These are phyloP conservation scores for Choanephora cucurbitarum DNA, from an alignment of 371 early-diverging fungal species.

Conservation along the genomic window DNA sequence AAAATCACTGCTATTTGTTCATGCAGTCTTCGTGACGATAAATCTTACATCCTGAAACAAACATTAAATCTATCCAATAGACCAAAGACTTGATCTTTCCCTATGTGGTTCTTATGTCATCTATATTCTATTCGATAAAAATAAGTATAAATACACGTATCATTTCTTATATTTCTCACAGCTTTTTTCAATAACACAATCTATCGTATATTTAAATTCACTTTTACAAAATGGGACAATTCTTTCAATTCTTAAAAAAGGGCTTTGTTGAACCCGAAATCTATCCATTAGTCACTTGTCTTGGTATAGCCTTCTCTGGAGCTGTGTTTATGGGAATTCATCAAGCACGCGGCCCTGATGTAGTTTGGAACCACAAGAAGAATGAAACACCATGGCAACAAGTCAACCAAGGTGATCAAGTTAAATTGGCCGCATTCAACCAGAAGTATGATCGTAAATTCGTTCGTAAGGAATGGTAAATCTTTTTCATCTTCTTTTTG, in stretches of 20 bases:
- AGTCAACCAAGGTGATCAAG: conserved; percentile 38
- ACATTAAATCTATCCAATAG: too few relatives aligned
- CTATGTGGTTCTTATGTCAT: too few relatives aligned
- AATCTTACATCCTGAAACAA: too few relatives aligned
- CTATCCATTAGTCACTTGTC: conserved; percentile 32
- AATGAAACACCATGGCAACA: conserved; percentile 43
- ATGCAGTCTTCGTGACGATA: too few relatives aligned
- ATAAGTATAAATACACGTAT: too few relatives aligned
- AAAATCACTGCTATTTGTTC: too few relatives aligned
- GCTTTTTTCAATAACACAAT: too few relatives aligned
- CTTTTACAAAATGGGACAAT: conserved; percentile 13
- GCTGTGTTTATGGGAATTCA: conserved; percentile 31
- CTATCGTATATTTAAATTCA: too few relatives aligned
- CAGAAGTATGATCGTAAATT: conserved; percentile 36
- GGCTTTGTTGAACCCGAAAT: conserved; percentile 39
- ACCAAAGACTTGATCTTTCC: too few relatives aligned
- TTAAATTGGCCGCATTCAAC: conserved; percentile 34
- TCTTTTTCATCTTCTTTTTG: neutral
- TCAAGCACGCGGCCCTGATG: conserved; percentile 40
- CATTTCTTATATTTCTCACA: too few relatives aligned
- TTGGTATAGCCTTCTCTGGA: conserved; percentile 31
- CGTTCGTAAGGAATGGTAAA: conserved; percentile 30
- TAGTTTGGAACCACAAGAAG: conserved; percentile 39
- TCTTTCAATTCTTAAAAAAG: conserved; percentile 28
- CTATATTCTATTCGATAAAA: too few relatives aligned